A percentile compares a stretch with the other conserved stretches of the same genome.
phyloP scores from a whole-genome alignment of 371 early-diverging fungal species.

The Mortierella sp. region DNA sequence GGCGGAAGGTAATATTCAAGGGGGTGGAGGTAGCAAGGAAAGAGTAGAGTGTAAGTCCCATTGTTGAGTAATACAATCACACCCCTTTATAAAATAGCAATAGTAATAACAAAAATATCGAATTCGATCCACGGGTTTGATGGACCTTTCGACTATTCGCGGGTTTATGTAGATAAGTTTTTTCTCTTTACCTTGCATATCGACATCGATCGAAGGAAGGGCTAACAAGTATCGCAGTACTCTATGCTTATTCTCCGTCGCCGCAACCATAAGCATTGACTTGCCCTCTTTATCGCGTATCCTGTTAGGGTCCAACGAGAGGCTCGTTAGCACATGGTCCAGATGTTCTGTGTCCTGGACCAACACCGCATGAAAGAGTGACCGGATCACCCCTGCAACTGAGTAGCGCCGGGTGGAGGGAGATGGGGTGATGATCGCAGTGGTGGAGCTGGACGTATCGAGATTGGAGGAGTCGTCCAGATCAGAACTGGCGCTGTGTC shows the following conservation, averaged over 20 bases:
- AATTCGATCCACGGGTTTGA: too few species aligned
- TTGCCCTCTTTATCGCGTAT: conserved; percentile 42
- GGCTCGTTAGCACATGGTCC: conserved; percentile 40
- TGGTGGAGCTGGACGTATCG: conserved; percentile 36
- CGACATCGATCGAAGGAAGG: conserved; percentile 26
- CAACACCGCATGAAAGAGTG: conserved; percentile 52
- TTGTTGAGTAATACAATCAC: too few species aligned
- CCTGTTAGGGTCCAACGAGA: conserved; percentile 37
- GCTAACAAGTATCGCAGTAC: conserved; percentile 44
- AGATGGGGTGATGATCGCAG: conserved; percentile 13
- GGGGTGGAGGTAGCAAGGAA: not conserved
- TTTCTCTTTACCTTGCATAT: conserved; percentile 30
- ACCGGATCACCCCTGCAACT: conserved; percentile 44
- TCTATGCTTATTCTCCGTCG: conserved; percentile 50
- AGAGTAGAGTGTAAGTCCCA: too few species aligned
- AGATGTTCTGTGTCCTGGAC: conserved; percentile 52
- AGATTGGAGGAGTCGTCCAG: conserved; percentile 28
- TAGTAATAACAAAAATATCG: too few species aligned
- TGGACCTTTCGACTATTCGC: too few species aligned
- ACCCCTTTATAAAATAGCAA: too few species aligned
- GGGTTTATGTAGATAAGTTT: too few species aligned
- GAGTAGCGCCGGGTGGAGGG: conserved; percentile 34
- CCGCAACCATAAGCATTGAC: conserved; percentile 54
- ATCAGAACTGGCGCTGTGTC: conserved; percentile 11
- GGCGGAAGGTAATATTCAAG: too few species aligned